Evolutionary conservation across 768 basidiomycete genomes (phyloP).

Genomic region (Saitozyma podzolica): DNA sequence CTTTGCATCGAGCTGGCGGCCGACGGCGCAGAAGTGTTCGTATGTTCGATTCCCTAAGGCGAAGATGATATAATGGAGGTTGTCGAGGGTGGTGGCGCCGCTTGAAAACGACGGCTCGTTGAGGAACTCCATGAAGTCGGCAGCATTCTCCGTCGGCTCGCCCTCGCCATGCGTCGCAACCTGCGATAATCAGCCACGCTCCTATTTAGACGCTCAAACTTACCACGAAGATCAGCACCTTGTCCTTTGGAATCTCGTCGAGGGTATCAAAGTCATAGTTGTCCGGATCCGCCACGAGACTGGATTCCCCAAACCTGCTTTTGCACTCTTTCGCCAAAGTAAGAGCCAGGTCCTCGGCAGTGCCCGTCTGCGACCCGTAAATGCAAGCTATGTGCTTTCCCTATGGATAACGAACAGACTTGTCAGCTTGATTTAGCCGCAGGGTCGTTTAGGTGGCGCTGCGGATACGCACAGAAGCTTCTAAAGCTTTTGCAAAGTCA

Average conservation of each 20-base stretch:
- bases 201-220: no score
- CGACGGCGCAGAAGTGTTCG: slow-evolving; percentile 92
- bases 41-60: slow-evolving; percentile 72
- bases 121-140: slow-evolving; percentile 87
- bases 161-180: slow-evolving; percentile 90
- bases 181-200: no score
- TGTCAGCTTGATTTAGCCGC: no score
- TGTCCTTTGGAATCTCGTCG: background rate
- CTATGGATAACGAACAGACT: no score
- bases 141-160: slow-evolving; percentile 96
- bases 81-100: slow-evolving; percentile 64
- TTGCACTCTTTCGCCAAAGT: slow-evolving; percentile 96
- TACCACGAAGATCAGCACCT: slow-evolving; percentile 54
- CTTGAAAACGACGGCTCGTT: slow-evolving; percentile 85
- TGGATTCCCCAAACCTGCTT: slow-evolving; percentile 86
- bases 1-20: slow-evolving; percentile 70
- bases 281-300: slow-evolving; percentile 62
- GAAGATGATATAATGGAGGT: slow-evolving; percentile 92
- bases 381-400: slow-evolving; percentile 44
- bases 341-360: slow-evolving; percentile 59
- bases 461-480: no score
- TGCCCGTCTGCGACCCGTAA: slow-evolving; percentile 96
- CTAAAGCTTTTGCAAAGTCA: no score
- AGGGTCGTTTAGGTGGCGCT: no score
- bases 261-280: slow-evolving; percentile 92